These are phyloP conservation scores for Verbena officinalis DNA, from an alignment of 257 asterid genomes.

Conservation along the genomic window DNA sequence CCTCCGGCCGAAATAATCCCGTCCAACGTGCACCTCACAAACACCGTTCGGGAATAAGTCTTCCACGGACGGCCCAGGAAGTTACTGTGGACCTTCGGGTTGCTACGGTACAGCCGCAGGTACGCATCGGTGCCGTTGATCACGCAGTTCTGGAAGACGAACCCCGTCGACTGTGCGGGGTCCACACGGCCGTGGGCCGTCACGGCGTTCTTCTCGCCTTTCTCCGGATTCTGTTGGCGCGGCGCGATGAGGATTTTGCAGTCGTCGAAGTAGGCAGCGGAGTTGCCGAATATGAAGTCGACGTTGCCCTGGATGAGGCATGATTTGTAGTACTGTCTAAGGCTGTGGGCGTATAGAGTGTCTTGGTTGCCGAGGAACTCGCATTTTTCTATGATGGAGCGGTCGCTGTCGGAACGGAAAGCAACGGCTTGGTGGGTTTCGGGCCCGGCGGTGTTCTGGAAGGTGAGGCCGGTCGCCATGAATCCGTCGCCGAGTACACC, in stretches of 20 bases:
- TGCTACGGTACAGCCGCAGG: slow-evolving; percentile 37
- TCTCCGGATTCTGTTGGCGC: slow-evolving; percentile 37
- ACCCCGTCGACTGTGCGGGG: slow-evolving; percentile 57
- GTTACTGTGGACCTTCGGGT: slow-evolving; percentile 38
- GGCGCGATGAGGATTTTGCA: slow-evolving; percentile 48
- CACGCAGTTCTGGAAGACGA: slow-evolving; percentile 45
- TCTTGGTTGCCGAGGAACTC: slow-evolving; percentile 64
- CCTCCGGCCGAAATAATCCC: slow-evolving; percentile 39
- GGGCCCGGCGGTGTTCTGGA: slow-evolving; percentile 53
- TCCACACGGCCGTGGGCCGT: slow-evolving; percentile 61
- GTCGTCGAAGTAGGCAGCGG: slow-evolving; percentile 53
- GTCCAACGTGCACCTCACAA: slow-evolving; percentile 39
- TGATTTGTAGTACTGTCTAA: slow-evolving; percentile 60
- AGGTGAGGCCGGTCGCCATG: slow-evolving; percentile 51
- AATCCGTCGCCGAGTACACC: slow-evolving; percentile 62
- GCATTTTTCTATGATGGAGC: slow-evolving; percentile 45
- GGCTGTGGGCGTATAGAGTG: slow-evolving; percentile 54
- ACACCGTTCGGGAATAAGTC: slow-evolving; percentile 50
- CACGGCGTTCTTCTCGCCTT: slow-evolving; percentile 51
- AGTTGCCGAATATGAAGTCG: slow-evolving; percentile 61
- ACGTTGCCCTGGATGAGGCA: slow-evolving; percentile 52
- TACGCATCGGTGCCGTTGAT: slow-evolving; percentile 54
- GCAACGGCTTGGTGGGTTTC: slow-evolving; percentile 63
- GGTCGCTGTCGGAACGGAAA: slow-evolving; percentile 55
- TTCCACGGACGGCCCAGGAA: slow-evolving; percentile 71